A percentile compares a stretch with the other conserved stretches of the same genome.
These are phyloP conservation scores for Achaetomiella virescens DNA, from an alignment of 495 filamentous ascomycete genomes.

Conservation along the genomic window DNA sequence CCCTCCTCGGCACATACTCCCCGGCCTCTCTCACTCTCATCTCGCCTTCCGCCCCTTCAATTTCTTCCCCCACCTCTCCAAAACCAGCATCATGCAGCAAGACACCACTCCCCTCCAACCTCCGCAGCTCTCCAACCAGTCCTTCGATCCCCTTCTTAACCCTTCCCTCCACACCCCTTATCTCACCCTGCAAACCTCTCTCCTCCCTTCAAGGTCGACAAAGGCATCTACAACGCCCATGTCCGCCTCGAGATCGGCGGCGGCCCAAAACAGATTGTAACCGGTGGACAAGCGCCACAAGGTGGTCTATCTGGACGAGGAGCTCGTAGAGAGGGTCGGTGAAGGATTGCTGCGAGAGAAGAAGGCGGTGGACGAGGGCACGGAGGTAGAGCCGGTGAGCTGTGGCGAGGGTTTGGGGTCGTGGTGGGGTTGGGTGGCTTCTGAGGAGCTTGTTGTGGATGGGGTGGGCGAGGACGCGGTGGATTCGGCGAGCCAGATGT, in stretches of 20 bases:
- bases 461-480: slow-evolving; percentile 1
- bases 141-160: slow-evolving; percentile 58
- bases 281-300: slow-evolving; percentile 66
- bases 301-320: slow-evolving; percentile 65
- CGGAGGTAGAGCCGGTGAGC: slow-evolving; percentile 72
- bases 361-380: slow-evolving; percentile 57
- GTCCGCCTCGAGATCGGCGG: slow-evolving; percentile 70
- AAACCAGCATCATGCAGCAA: neutral
- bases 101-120: slow-evolving; percentile 18
- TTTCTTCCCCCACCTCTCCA: slow-evolving; percentile 18
- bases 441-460: neutral
- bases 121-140: slow-evolving; percentile 50
- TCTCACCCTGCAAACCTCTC: slow-evolving; percentile 50
- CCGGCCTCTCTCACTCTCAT: slow-evolving; percentile 11
- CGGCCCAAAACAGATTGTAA: slow-evolving; percentile 65
- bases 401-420: slow-evolving; percentile 75
- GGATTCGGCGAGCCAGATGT: slow-evolving; percentile 19
- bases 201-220: slow-evolving; percentile 66
- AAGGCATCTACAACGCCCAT: slow-evolving; percentile 71
- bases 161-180: slow-evolving; percentile 45
- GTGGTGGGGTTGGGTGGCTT: slow-evolving; percentile 29
- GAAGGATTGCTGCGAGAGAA: slow-evolving; percentile 64
- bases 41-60: slow-evolving; percentile 22
- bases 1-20: slow-evolving; percentile 55
- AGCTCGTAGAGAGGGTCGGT: slow-evolving; percentile 63